Evolutionary conservation across 768 basidiomycete species (phyloP).

Genomic region (Leccinum variicolor): DNA sequence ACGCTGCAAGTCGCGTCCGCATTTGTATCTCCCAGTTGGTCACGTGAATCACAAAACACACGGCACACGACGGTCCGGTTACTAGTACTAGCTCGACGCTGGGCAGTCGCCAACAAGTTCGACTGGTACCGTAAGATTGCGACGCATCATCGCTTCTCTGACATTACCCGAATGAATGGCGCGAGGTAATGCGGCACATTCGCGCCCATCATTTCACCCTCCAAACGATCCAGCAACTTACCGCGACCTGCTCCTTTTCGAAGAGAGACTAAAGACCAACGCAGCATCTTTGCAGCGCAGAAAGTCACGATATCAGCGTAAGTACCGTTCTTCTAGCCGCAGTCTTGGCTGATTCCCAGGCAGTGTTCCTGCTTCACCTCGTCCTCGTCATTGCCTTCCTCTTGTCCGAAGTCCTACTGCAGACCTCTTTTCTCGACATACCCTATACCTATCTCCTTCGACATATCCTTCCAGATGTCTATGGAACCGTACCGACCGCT

Average conservation of each 20-base stretch:
- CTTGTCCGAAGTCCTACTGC: conserved; percentile 68
- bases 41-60: conserved; percentile 22
- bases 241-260: conserved; percentile 86
- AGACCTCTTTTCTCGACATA: conserved; percentile 62
- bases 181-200: conserved; percentile 20
- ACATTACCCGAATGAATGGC: conserved; percentile 19
- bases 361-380: conserved; percentile 77
- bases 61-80: conserved; percentile 7
- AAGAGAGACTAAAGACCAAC: conserved; percentile 94
- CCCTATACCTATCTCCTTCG: conserved; percentile 55
- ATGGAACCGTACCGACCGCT: conserved; percentile 38
- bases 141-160: not conserved
- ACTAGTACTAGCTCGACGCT: not conserved
- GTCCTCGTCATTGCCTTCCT: conserved; percentile 67
- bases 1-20: conserved; percentile 20
- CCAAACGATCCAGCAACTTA: conserved; percentile 77
- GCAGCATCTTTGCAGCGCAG: conserved; percentile 75
- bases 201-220: conserved; percentile 48
- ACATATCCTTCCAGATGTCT: conserved; percentile 49
- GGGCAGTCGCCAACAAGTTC: not conserved
- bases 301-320: conserved; percentile 82
- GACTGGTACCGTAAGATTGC: too few species aligned
- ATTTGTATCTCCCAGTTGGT: conserved; percentile 17
- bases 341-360: conserved; percentile 11
- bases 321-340: conserved; percentile 27